Conservation (phyloP, 306 rosid genomes). For the Gillenia trifoliata region DNA sequence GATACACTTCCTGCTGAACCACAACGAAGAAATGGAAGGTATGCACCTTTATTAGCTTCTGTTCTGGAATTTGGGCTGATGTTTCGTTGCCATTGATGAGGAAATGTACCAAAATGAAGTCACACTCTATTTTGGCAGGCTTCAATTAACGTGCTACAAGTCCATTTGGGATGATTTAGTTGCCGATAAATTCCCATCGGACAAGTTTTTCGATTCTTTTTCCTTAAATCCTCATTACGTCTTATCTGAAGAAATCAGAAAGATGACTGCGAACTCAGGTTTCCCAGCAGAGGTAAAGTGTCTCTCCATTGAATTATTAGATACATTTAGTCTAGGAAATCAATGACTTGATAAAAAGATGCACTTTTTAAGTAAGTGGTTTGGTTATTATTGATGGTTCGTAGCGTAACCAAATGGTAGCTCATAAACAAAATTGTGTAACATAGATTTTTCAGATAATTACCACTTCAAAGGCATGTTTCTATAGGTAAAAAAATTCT, state of each 20-base stretch:
- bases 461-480: background rate
- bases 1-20: conserved; percentile 78
- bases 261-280: conserved; percentile 34
- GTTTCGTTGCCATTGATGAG: background rate
- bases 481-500: background rate
- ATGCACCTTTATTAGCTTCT: conserved; percentile 15
- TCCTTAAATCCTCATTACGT: conserved; percentile 41
- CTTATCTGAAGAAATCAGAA: conserved; percentile 51
- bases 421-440: too few relatives aligned
- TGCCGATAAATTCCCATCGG: conserved; percentile 43
- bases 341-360: too few relatives aligned
- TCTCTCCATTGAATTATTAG: conserved; percentile 1
- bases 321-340: background rate
- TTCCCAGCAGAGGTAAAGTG: conserved; percentile 41
- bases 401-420: too few relatives aligned
- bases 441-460: background rate
- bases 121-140: conserved; percentile 50
- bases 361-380: background rate
- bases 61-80: background rate
- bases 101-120: conserved; percentile 11
- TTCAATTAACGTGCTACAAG: conserved; percentile 81
- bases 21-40: conserved; percentile 87
- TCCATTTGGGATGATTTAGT: conserved; percentile 67
- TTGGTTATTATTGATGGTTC: background rate
- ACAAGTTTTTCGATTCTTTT: conserved; percentile 39